A percentile compares a stretch with the other conserved stretches of the same genome.
phyloP scores from a whole-genome alignment of 441 rosid genomes.

The Dalechampia spathulata region DNA sequence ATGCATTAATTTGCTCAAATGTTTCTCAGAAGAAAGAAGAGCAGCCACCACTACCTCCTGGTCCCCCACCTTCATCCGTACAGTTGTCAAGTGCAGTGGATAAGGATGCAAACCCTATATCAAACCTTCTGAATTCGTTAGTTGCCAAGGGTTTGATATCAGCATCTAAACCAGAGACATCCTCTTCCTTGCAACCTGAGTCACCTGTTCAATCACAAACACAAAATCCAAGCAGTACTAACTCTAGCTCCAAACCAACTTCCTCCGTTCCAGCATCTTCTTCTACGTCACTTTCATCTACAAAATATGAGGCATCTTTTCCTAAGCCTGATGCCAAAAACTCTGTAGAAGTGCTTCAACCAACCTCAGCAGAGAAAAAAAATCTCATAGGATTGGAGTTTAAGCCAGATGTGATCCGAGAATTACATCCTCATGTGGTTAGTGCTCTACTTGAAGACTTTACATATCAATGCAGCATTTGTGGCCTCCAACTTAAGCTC shows the following conservation, averaged over 20 bases:
- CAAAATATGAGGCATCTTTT: constrained; percentile 24
- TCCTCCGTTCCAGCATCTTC: constrained; percentile 26
- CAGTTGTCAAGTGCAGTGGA: constrained; percentile 33
- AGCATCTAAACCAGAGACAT: constrained; percentile 50
- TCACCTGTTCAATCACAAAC: constrained; percentile 28
- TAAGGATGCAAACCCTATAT: constrained; percentile 55
- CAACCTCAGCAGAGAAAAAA: constrained; percentile 24
- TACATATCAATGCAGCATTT: constrained; percentile 62
- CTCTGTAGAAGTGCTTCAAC: constrained; percentile 24
- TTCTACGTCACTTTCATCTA: constrained; percentile 17
- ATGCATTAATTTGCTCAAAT: constrained; percentile 17
- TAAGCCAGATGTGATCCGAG: constrained; percentile 69
- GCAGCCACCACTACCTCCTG: constrained; percentile 35
- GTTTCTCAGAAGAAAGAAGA: constrained; percentile 35
- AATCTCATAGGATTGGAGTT: constrained; percentile 70
- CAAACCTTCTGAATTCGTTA: constrained; percentile 79
- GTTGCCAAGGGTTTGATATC: constrained; percentile 92
- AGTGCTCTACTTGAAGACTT: constrained; percentile 51
- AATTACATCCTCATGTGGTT: constrained; percentile 69
- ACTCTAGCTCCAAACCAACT: constrained; percentile 1
- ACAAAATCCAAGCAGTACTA: constrained; percentile 1
- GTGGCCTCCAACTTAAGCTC: constrained; percentile 68
- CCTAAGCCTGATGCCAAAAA: constrained; percentile 27
- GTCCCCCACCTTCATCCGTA: constrained; percentile 32
- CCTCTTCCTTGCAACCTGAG: constrained; percentile 29